Conservation (phyloP, 495 filamentous ascomycete species). For the Aspergillus ellipticus region DNA sequence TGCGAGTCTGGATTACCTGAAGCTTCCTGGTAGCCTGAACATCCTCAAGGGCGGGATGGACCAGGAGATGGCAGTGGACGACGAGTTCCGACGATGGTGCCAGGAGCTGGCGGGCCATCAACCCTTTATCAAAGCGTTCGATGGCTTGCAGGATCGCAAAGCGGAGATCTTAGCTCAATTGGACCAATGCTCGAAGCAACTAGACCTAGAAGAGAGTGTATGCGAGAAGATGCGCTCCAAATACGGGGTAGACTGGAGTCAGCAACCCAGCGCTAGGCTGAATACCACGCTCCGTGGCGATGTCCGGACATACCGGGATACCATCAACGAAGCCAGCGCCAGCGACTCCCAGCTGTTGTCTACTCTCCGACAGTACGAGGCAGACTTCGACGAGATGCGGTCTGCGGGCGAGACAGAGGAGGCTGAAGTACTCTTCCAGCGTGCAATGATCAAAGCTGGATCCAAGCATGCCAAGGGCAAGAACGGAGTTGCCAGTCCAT, state of each 20-base stretch:
- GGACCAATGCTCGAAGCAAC: constrained; percentile 75
- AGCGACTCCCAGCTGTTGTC: constrained; percentile 84
- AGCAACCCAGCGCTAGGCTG: constrained; percentile 87
- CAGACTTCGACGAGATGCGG: constrained; percentile 94
- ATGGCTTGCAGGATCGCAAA: constrained; percentile 73
- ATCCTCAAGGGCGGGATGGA: constrained; percentile 91
- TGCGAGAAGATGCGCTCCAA: constrained; percentile 99
- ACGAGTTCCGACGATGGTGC: constrained; percentile 91
- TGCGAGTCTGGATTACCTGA: constrained; percentile 88
- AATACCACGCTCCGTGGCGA: constrained; percentile 85
- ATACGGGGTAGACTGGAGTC: constrained; percentile 93
- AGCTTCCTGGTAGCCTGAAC: constrained; percentile 83
- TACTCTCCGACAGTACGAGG: constrained; percentile 78
- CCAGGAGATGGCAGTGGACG: constrained; percentile 81
- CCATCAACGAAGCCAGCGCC: constrained; percentile 80
- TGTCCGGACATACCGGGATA: constrained; percentile 78
- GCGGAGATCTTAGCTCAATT: constrained; percentile 63
- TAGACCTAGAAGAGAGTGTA: constrained; percentile 95
- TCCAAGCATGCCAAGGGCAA: constrained; percentile 58
- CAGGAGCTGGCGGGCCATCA: constrained; percentile 83
- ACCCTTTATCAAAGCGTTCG: constrained; percentile 70
- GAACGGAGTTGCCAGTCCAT: constrained; percentile 60
- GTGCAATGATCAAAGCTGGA: constrained; percentile 68
- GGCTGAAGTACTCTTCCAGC: constrained; percentile 83
- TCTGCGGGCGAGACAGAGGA: constrained; percentile 83